Conservation (phyloP, 1,284 basidiomycete species). For the Malassezia caprae region DNA sequence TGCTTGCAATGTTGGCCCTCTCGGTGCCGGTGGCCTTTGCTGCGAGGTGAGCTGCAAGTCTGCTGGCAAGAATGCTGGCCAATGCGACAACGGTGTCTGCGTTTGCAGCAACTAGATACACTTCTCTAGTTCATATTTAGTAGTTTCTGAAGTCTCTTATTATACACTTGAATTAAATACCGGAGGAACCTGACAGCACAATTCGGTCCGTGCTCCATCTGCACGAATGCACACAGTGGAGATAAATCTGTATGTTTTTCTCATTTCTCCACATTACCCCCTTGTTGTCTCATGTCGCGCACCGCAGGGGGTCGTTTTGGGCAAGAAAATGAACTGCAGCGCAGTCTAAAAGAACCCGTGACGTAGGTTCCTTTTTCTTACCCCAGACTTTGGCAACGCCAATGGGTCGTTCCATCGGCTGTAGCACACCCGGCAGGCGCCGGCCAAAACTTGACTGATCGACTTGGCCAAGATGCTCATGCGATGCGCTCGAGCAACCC, state of each 20-base stretch:
- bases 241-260: too few relatives aligned
- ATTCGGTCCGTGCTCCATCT: too few relatives aligned
- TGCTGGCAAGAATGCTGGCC: background rate
- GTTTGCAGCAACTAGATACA: background rate
- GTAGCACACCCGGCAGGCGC: background rate
- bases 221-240: too few relatives aligned
- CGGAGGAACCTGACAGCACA: too few relatives aligned
- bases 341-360: conserved; percentile 10
- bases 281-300: conserved; percentile 13
- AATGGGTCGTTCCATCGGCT: conserved; percentile 11
- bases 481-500: conserved; percentile 15
- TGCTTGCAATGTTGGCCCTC: background rate
- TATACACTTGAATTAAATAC: too few relatives aligned
- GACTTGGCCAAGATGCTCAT: conserved; percentile 5
- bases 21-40: background rate
- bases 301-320: conserved; percentile 11
- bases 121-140: too few relatives aligned
- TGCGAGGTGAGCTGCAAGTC: conserved; percentile 3
- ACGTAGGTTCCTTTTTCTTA: background rate
- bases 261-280: background rate
- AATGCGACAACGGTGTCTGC: background rate
- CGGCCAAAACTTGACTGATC: conserved; percentile 5
- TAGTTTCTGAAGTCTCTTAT: too few relatives aligned
- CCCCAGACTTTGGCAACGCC: background rate
- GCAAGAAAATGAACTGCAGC: conserved; percentile 13